A percentile compares a stretch with the other conserved stretches of the same genome.
Conservation (phyloP, 768 basidiomycete genomes). For the Leccinum disarticulatum region DNA sequence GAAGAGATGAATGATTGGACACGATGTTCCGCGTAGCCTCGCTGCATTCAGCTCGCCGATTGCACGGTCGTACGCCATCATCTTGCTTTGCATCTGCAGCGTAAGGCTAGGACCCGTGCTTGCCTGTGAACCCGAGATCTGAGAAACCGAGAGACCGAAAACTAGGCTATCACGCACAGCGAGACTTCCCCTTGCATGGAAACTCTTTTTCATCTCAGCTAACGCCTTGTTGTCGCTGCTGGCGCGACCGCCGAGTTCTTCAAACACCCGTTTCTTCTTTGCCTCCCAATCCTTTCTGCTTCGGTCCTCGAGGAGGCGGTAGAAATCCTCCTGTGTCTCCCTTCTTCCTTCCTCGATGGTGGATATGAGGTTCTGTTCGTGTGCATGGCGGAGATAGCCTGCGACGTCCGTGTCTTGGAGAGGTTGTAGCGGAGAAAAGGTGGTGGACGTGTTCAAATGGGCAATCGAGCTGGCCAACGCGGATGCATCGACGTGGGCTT, state of each 20-base stretch:
- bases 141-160: background rate
- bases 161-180: conserved; percentile 40
- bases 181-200: conserved; percentile 55
- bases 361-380: conserved; percentile 92
- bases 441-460: conserved; percentile 75
- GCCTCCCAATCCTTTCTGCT: conserved; percentile 84
- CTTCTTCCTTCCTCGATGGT: conserved; percentile 92
- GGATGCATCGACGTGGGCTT: conserved; percentile 45
- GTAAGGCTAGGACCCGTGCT: conserved; percentile 55
- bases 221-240: conserved; percentile 54
- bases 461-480: conserved; percentile 82
- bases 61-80: conserved; percentile 93
- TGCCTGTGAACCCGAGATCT: conserved; percentile 29
- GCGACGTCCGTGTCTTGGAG: conserved; percentile 93
- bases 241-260: conserved; percentile 77
- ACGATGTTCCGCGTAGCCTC: conserved; percentile 68
- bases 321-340: conserved; percentile 84
- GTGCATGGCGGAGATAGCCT: conserved; percentile 91
- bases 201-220: conserved; percentile 60
- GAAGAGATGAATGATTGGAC: conserved; percentile 71
- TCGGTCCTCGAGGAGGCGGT: conserved; percentile 73
- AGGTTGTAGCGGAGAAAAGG: conserved; percentile 87
- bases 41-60: conserved; percentile 76
- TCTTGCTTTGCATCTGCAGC: conserved; percentile 85
- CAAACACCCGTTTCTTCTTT: conserved; percentile 86